Percentiles rank a stretch among this genome's conserved stretches.
Conservation (phyloP, 768 basidiomycete genomes). For the Filobasidium wieringae region DNA sequence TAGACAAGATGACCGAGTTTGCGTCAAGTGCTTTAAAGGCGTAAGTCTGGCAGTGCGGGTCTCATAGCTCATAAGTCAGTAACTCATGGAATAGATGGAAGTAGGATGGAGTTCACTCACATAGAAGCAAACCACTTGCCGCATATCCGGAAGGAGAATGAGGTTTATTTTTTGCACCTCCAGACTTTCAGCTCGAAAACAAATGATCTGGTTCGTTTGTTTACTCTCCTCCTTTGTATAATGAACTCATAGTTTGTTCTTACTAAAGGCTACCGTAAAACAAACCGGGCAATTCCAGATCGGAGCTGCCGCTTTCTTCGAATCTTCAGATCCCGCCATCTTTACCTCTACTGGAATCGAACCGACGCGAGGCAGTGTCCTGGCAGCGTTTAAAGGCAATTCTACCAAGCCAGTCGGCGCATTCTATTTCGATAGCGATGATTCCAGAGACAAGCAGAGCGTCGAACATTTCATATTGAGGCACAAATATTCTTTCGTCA, state of each 20-base stretch:
- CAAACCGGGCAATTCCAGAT: constrained; percentile 48
- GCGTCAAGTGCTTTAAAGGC: constrained; percentile 60
- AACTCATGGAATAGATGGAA: not conserved
- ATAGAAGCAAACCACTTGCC: constrained; percentile 19
- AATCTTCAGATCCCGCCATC: constrained; percentile 39
- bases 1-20: constrained; percentile 62
- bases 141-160: constrained; percentile 40
- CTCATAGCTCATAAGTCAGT: not conserved
- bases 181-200: constrained; percentile 36
- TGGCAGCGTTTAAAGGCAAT: constrained; percentile 55
- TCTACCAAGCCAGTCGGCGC: constrained; percentile 45
- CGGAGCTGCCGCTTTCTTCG: constrained; percentile 47
- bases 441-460: constrained; percentile 40
- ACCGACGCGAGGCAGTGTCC: constrained; percentile 34
- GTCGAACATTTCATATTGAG: constrained; percentile 55
- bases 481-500: constrained; percentile 59
- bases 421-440: constrained; percentile 6
- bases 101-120: constrained; percentile 1
- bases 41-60: constrained; percentile 43
- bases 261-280: constrained; percentile 46
- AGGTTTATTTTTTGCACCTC: constrained; percentile 54
- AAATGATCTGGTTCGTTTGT: constrained; percentile 29
- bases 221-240: constrained; percentile 32
- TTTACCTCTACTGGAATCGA: constrained; percentile 31
- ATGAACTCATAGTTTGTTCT: constrained; percentile 17